A percentile compares a stretch with the other conserved stretches of the same genome.
Conservation (phyloP, 176 grass and related monocot genomes). For the Bothriochloa decipiens region DNA sequence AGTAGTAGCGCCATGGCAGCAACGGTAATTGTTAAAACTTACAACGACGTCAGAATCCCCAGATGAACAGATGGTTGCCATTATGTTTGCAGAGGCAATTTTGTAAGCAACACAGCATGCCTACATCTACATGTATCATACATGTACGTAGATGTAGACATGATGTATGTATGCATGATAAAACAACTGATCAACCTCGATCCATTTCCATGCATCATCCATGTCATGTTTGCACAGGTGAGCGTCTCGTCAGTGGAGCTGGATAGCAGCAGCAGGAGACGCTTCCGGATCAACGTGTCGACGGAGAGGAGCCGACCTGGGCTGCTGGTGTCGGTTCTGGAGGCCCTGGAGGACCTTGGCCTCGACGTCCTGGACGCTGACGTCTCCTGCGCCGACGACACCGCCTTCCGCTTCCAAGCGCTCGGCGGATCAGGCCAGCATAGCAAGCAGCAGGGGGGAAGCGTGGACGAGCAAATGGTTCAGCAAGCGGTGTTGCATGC, state of each 20-base stretch:
- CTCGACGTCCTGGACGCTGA: conserved; percentile 65
- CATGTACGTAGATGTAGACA: too few relatives aligned
- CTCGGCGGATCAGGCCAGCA: conserved; percentile 36
- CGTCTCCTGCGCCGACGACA: conserved; percentile 46
- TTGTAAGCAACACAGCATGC: neutral
- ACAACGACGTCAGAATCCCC: neutral
- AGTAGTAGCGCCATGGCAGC: conserved; percentile 5
- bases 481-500: conserved; percentile 59
- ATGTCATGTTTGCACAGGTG: conserved; percentile 36
- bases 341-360: conserved; percentile 63
- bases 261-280: conserved; percentile 1
- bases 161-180: neutral
- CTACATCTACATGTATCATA: too few relatives aligned
- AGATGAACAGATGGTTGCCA: neutral
- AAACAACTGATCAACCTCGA: neutral
- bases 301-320: conserved; percentile 39
- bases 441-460: conserved; percentile 28
- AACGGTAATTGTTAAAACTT: conserved; percentile 15
- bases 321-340: conserved; percentile 55
- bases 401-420: conserved; percentile 54
- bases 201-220: neutral
- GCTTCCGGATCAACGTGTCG: conserved; percentile 58
- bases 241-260: conserved; percentile 44
- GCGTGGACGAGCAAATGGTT: conserved; percentile 61
- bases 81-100: neutral